phyloP scores from a whole-genome alignment of 345 rosid genomes.

The Turritis glabra region DNA sequence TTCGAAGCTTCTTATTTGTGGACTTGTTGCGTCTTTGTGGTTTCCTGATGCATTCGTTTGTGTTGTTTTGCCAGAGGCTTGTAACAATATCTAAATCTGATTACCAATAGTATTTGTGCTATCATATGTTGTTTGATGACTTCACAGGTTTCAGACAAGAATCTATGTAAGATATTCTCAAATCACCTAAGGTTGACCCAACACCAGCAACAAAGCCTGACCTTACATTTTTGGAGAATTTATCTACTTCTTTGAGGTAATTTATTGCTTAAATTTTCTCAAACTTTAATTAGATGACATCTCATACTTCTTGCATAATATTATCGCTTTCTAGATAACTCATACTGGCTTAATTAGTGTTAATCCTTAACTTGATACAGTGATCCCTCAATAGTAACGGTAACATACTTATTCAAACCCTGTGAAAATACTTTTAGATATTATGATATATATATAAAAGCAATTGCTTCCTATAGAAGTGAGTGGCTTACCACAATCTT shows the following conservation, averaged over 20 bases:
- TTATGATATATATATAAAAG: not conserved
- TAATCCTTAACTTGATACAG: not conserved
- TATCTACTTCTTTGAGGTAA: not conserved
- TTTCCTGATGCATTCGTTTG: not conserved
- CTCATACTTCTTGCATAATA: not conserved
- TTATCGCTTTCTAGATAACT: too few relatives aligned
- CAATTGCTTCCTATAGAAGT: constrained; percentile 13
- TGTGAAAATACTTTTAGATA: not conserved
- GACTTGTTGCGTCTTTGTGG: not conserved
- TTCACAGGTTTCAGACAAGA: not conserved
- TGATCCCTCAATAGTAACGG: not conserved
- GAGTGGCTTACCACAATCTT: constrained; percentile 42
- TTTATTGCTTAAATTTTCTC: not conserved
- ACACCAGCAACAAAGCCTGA: not conserved
- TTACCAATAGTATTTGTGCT: not conserved
- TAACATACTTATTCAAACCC: constrained; percentile 10
- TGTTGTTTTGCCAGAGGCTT: not conserved
- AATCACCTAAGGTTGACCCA: not conserved
- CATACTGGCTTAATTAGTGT: not conserved
- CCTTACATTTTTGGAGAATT: not conserved
- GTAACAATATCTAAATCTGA: not conserved
- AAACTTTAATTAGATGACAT: not conserved
- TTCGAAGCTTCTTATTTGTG: not conserved
- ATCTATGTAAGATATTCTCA: not conserved
- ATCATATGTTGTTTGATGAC: not conserved